Percentiles rank a stretch among this genome's conserved stretches.
Conservation (phyloP, 2,329 filamentous ascomycete species). For the Ophiobolus disseminans region DNA sequence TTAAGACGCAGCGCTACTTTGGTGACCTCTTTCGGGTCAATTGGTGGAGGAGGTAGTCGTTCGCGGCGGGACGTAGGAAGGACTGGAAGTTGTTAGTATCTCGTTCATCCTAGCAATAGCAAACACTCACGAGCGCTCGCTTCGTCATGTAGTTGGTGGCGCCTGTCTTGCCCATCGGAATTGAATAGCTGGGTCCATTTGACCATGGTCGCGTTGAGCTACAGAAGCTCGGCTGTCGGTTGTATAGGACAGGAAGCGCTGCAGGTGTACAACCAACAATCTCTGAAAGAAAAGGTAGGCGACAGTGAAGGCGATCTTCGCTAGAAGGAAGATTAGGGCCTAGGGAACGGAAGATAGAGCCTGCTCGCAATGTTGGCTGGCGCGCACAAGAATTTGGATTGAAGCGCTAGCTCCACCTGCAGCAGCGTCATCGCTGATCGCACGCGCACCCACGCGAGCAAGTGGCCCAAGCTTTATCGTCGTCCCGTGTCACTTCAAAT, state of each 20-base stretch:
- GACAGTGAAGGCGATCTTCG: neutral
- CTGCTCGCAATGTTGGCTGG: constrained; percentile 17
- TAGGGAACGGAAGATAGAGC: constrained; percentile 4
- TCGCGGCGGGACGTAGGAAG: constrained; percentile 68
- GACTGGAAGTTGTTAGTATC: constrained; percentile 55
- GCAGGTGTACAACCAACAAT: constrained; percentile 1
- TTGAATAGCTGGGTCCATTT: constrained; percentile 49
- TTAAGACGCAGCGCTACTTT: constrained; percentile 88
- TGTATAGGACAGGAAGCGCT: no score
- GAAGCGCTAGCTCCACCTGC: constrained; percentile 10
- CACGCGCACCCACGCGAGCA: constrained; percentile 10
- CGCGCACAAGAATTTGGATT: constrained; percentile 21
- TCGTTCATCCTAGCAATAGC: neutral
- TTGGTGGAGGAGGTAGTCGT: constrained; percentile 67
- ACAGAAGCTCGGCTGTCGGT: no score
- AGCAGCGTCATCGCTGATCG: constrained; percentile 29
- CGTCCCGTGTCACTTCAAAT: neutral
- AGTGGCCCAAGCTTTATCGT: constrained; percentile 20
- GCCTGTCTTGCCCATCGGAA: constrained; percentile 47
- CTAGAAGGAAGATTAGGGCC: neutral
- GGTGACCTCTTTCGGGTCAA: constrained; percentile 81
- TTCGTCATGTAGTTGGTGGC: constrained; percentile 52
- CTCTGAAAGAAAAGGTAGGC: neutral
- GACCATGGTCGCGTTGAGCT: constrained; percentile 40
- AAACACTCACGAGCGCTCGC: constrained; percentile 47